phyloP scores from a whole-genome alignment of 129 eudicot genomes.

The Helianthus tuberosus region DNA sequence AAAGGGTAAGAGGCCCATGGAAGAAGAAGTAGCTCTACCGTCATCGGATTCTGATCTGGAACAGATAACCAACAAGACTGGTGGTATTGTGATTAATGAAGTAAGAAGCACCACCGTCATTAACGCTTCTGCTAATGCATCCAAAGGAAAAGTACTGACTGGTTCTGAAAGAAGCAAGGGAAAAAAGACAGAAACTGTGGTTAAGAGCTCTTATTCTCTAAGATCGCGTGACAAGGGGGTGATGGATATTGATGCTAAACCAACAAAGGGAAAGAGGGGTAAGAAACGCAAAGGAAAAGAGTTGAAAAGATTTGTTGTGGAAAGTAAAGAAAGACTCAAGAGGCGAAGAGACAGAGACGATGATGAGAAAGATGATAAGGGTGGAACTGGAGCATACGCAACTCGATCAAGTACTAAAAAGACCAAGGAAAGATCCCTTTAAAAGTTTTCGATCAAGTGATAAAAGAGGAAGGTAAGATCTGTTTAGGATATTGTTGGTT shows the following conservation, averaged over 20 bases:
- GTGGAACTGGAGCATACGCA: not conserved
- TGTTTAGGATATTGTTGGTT: too few species aligned
- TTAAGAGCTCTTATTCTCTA: slow-evolving; percentile 6
- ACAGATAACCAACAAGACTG: not conserved
- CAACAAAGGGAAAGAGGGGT: not conserved
- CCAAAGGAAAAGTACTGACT: slow-evolving; percentile 3
- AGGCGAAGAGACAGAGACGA: not conserved
- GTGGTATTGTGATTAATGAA: not conserved
- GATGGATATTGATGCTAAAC: not conserved
- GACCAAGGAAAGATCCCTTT: not conserved
- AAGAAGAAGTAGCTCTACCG: not conserved
- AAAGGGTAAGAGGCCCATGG: not conserved
- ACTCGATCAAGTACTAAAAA: not conserved
- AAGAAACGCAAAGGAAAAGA: not conserved
- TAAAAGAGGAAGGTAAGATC: too few species aligned
- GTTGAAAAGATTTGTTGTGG: not conserved
- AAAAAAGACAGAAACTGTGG: not conserved
- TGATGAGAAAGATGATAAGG: not conserved
- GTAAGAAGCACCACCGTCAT: not conserved
- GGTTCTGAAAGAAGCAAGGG: not conserved
- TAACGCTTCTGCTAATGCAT: not conserved
- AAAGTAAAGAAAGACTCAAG: not conserved
- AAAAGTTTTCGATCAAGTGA: not conserved
- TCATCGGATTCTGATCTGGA: not conserved
- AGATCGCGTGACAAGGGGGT: not conserved